phyloP scores from a whole-genome alignment of 73 alveolate genomes.

The Paramecium tetraurelia region DNA sequence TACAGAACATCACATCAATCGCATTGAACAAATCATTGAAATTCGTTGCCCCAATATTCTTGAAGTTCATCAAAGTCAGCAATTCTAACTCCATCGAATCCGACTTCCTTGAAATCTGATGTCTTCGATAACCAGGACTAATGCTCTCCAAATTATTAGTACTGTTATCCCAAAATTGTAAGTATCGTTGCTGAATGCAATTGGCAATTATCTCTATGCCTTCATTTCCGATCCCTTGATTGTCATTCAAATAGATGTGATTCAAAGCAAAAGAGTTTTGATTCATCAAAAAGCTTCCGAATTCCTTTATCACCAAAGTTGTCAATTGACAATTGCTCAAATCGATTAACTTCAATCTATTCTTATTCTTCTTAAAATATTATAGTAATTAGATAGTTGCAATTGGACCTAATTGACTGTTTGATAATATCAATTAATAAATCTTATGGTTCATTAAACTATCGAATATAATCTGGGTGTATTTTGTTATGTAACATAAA shows the following conservation, averaged over 20 bases:
- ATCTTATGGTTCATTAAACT: not conserved
- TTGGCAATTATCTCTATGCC: not conserved
- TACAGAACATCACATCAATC: not conserved
- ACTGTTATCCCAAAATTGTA: constrained; percentile 16
- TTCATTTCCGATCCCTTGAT: not conserved
- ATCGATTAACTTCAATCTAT: not conserved
- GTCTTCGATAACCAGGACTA: constrained; percentile 7
- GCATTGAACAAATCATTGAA: not conserved
- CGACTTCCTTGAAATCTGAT: not conserved
- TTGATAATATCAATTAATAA: not conserved
- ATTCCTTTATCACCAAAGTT: not conserved
- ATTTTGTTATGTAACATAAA: not conserved
- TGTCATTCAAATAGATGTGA: not conserved
- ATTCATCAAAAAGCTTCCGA: not conserved
- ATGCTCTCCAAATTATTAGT: not conserved
- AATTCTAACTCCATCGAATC: constrained; percentile 2
- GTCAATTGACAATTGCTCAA: not conserved
- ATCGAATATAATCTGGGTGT: not conserved
- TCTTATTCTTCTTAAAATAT: not conserved
- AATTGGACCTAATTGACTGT: not conserved
- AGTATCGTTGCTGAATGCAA: not conserved
- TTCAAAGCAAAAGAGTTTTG: constrained; percentile 10
- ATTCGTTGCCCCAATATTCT: not conserved
- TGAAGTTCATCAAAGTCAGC: not conserved
- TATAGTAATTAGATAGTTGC: not conserved